phyloP scores from a whole-genome alignment of 345 rosid species.

The Ceriops tagal region DNA sequence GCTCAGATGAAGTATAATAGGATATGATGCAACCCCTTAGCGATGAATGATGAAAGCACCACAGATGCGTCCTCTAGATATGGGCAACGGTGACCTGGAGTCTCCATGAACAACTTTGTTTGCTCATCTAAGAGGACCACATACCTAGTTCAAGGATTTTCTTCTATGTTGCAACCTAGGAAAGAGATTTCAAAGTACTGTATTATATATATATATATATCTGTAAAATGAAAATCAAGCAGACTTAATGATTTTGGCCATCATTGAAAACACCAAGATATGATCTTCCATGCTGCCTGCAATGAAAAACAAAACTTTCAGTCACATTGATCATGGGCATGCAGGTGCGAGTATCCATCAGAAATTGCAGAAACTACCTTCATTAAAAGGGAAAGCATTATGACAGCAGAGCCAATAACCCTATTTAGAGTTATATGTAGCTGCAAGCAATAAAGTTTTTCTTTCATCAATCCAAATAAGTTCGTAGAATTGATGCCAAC shows the following conservation, averaged over 20 bases:
- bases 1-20: not conserved
- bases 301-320: constrained; percentile 20
- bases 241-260: constrained; percentile 55
- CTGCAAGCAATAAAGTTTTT: constrained; percentile 67
- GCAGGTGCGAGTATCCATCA: not conserved
- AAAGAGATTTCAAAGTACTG: constrained; percentile 42
- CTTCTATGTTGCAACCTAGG: constrained; percentile 7
- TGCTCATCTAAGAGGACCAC: constrained; percentile 5
- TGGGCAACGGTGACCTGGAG: constrained; percentile 54
- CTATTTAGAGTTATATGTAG: constrained; percentile 55
- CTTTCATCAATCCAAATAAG: constrained; percentile 49
- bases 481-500: constrained; percentile 80
- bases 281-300: constrained; percentile 88
- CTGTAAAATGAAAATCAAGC: constrained; percentile 82
- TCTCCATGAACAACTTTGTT: constrained; percentile 37
- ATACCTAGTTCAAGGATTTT: constrained; percentile 3
- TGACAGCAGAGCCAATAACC: constrained; percentile 11
- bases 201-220: constrained; percentile 42
- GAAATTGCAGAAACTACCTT: not conserved
- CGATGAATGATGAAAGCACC: constrained; percentile 74
- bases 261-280: constrained; percentile 70
- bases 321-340: not conserved
- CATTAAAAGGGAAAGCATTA: no score
- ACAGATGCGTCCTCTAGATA: constrained; percentile 84
- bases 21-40: constrained; percentile 47